Conservation (phyloP, 2,329 filamentous ascomycete species). For the Clarireedia monteithiana region DNA sequence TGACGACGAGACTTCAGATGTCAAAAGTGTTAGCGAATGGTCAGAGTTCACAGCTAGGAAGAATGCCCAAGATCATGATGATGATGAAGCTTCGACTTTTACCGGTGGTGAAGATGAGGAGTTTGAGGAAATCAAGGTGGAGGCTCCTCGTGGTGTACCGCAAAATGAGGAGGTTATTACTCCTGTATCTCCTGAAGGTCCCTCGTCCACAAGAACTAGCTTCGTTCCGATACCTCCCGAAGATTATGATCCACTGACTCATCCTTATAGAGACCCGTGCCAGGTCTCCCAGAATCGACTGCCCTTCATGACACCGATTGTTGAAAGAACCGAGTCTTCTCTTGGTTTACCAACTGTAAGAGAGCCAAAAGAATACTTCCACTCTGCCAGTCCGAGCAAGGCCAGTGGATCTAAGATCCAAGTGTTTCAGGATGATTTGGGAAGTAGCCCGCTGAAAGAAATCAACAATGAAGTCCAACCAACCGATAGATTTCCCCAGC, state of each 20-base stretch:
- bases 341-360: conserved; percentile 57
- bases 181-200: conserved; percentile 34
- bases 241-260: conserved; percentile 72
- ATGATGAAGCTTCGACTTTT: conserved; percentile 35
- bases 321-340: conserved; percentile 88
- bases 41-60: conserved; percentile 76
- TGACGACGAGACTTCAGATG: conserved; percentile 49
- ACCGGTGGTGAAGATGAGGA: conserved; percentile 31
- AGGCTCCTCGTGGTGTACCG: conserved; percentile 27
- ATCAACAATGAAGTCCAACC: conserved; percentile 46
- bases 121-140: conserved; percentile 26
- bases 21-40: conserved; percentile 70
- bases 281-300: conserved; percentile 82
- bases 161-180: conserved; percentile 36
- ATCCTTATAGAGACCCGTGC: conserved; percentile 72
- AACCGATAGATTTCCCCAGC: conserved; percentile 42
- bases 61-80: conserved; percentile 49
- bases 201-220: conserved; percentile 41
- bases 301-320: conserved; percentile 98
- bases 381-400: conserved; percentile 62
- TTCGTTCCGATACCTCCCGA: conserved; percentile 79
- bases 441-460: conserved; percentile 66
- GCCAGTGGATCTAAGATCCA: conserved; percentile 21
- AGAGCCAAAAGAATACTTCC: conserved; percentile 49
- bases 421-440: conserved; percentile 27